Evolutionary conservation across 2,329 filamentous ascomycete genomes (phyloP).

Genomic region (Pseudopyricularia cyperi): DNA sequence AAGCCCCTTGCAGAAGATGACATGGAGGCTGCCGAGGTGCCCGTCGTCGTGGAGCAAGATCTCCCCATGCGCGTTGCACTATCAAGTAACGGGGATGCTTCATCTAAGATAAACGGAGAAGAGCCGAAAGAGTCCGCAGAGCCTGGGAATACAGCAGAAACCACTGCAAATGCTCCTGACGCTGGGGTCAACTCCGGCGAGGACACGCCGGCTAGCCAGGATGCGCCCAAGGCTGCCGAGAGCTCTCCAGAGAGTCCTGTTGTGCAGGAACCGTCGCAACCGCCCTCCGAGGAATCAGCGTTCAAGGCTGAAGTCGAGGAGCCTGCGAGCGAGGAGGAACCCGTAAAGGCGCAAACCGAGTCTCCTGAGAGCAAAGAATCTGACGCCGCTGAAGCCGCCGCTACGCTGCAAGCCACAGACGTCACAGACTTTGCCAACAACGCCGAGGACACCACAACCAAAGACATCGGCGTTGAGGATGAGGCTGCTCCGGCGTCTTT

Average conservation of each 20-base stretch:
- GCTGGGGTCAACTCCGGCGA: neutral
- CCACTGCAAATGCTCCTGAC: neutral
- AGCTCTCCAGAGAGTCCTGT: neutral
- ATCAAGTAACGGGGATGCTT: neutral
- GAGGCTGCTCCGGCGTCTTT: slow-evolving; percentile 2
- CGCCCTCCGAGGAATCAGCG: neutral
- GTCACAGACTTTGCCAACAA: slow-evolving; percentile 1
- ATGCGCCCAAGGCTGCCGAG: neutral
- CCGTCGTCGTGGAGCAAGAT: slow-evolving; percentile 26
- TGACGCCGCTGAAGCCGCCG: neutral
- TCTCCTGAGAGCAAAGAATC: neutral
- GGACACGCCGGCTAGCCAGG: neutral
- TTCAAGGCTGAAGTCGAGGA: neutral
- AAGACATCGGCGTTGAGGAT: slow-evolving; percentile 11
- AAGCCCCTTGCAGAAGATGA: slow-evolving; percentile 39
- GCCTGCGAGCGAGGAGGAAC: neutral
- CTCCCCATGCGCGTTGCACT: neutral
- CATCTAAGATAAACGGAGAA: neutral
- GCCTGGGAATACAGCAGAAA: slow-evolving; percentile 1
- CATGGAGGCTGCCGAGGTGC: slow-evolving; percentile 18
- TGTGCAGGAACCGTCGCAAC: neutral
- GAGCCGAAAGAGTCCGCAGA: slow-evolving; percentile 1
- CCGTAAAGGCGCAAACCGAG: neutral
- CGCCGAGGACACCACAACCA: slow-evolving; percentile 6
- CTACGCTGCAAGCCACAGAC: neutral